Evolutionary conservation across 2,329 filamentous ascomycete species (phyloP), one percentile per base, ranked within the genome.

Genomic region (Alternaria sp.): DNA sequence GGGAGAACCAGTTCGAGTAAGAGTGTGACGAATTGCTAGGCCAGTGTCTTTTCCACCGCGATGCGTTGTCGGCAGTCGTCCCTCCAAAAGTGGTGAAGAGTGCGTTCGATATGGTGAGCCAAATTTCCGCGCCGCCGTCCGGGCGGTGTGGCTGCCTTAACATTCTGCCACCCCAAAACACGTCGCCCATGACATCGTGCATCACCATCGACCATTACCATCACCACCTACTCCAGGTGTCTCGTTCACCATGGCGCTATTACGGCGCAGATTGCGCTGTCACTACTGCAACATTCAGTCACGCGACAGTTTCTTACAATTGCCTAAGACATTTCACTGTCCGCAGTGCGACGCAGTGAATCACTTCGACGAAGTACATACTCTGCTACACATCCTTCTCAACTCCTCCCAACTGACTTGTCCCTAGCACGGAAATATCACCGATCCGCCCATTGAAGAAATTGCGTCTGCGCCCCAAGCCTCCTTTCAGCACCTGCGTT

Each of bases 261-360:
- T 78, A 42, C 67, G 73, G 61, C 74, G 75, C 65, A 65, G 69
- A 36, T 56, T 78, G 51, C 72, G 71, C 63, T 78, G 74, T 44
- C 72, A 73, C 51, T 76, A 74, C 54, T 78, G 75, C 65, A 73
- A 72, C 31, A 42, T 57, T 26, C 60, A 64, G 49, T 70, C 71
- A 36, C 66, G 62, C 13, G 69, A 71, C 29, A 54, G 61, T 26
- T 59, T 70, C 9, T 44, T 61, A 7, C 69, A 69, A 13, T 57
- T 72, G 39, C 65, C 71, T 10, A 57, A 60, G 28, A 60, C 60
- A 41, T 77, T 69, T 58, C 54, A 66, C 23, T 77, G 76, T 78
- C 79, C 84, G 21, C 81, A 85, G 61, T 99, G 95, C 81, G 91
- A 95, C 70, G 91, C 93, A 17, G 88, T 89, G 58, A 99, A 98